phyloP scores from a whole-genome alignment of 163 green algal genomes.

The Scenedesmus sp. region DNA sequence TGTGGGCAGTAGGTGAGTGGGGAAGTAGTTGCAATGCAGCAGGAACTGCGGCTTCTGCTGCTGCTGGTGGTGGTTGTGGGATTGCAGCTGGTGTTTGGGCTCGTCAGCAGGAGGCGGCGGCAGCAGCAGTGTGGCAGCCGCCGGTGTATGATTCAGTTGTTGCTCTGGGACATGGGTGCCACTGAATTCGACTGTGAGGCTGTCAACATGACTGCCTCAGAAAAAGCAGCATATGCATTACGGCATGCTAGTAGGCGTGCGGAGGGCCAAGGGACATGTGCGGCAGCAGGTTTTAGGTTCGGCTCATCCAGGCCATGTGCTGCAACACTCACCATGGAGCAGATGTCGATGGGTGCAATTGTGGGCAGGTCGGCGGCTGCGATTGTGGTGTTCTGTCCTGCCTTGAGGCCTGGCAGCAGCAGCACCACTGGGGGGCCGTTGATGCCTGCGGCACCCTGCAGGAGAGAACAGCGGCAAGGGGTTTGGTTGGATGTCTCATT shows the following conservation, averaged over 20 bases:
- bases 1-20: no score
- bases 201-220: no score
- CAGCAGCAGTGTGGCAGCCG: no score
- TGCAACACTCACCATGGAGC: not conserved
- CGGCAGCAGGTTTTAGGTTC: no score
- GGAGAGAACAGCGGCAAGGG: not conserved
- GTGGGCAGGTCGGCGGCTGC: not conserved
- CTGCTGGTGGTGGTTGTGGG: not conserved
- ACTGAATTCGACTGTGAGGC: no score
- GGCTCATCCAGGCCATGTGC: not conserved
- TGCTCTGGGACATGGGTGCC: no score
- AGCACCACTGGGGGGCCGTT: not conserved
- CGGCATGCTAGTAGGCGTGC: no score
- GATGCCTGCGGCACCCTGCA: not conserved
- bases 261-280: no score
- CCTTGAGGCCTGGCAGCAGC: not conserved
- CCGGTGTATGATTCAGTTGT: not conserved
- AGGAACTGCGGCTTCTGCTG: not conserved
- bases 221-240: no score
- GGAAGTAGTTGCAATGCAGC: no score
- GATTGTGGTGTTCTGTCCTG: not conserved
- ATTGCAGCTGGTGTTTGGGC: not conserved
- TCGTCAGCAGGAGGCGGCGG: no score
- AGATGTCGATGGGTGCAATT: not conserved
- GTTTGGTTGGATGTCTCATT: no score